Percentiles rank a stretch among this genome's conserved stretches.
phyloP scores from a whole-genome alignment of 2,329 filamentous ascomycete species.

The Ophiostoma perfectum region DNA sequence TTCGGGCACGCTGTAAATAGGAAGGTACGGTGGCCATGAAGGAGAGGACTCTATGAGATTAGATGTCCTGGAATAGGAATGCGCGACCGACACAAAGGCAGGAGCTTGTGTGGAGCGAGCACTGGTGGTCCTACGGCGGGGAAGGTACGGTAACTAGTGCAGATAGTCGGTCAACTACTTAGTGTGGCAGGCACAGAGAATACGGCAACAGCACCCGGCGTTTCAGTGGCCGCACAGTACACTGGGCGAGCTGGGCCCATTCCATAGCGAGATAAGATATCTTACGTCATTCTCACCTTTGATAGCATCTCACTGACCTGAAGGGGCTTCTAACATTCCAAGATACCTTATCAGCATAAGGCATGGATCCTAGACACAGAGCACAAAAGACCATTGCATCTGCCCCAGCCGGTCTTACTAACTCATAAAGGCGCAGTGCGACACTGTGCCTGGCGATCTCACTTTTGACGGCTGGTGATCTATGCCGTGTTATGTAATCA shows the following conservation, averaged over 20 bases:
- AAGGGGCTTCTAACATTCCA: too few relatives aligned
- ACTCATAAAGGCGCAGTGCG: background rate
- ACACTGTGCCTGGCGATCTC: background rate
- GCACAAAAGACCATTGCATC: too few relatives aligned
- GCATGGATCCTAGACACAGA: too few relatives aligned
- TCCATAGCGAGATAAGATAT: conserved; percentile 2
- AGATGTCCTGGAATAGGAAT: background rate
- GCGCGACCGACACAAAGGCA: background rate
- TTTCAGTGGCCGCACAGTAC: background rate
- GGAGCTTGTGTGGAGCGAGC: background rate
- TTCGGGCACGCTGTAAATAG: background rate
- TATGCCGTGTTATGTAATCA: background rate
- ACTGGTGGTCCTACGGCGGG: background rate
- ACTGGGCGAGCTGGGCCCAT: background rate
- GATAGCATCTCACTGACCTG: too few relatives aligned
- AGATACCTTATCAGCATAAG: too few relatives aligned
- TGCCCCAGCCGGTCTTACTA: background rate
- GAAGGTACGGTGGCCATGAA: background rate
- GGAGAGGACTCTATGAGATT: background rate
- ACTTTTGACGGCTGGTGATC: background rate
- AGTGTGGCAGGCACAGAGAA: background rate
- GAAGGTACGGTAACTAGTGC: conserved; percentile 9
- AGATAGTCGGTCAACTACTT: background rate
- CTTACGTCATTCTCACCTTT: background rate
- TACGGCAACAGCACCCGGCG: background rate